These are phyloP conservation scores for Penicillium expansum DNA, from an alignment of 2,329 filamentous ascomycete genomes.

Conservation along the genomic window DNA sequence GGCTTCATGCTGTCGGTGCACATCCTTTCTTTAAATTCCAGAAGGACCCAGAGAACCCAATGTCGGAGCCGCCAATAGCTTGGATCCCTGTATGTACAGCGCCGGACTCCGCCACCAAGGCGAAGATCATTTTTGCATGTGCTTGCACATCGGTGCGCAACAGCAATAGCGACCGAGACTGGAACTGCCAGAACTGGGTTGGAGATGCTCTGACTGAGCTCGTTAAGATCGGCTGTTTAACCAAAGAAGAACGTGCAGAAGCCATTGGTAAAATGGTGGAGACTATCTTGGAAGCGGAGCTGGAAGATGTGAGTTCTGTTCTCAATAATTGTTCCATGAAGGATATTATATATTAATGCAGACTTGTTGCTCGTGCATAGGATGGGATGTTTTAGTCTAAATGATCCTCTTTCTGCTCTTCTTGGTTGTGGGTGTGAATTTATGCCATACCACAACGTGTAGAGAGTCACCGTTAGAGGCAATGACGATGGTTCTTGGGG, in stretches of 20 bases:
- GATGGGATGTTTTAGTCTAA: not conserved
- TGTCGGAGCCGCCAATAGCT: conserved; percentile 10
- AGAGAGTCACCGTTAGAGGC: not conserved
- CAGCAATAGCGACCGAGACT: conserved; percentile 24
- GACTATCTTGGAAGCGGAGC: conserved; percentile 27
- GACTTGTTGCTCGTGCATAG: not conserved
- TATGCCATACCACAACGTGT: not conserved
- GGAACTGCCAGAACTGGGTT: conserved; percentile 37
- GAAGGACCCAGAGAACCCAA: conserved; percentile 10
- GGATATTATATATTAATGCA: not conserved
- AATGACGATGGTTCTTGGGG: not conserved
- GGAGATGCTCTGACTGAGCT: conserved; percentile 27
- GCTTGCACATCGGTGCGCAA: conserved; percentile 25
- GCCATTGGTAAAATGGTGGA: conserved; percentile 31
- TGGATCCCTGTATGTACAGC: conserved; percentile 19
- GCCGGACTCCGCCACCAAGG: conserved; percentile 9
- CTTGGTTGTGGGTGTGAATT: not conserved
- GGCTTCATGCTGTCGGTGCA: conserved; percentile 27
- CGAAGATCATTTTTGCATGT: conserved; percentile 20
- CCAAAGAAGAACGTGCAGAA: conserved; percentile 11
- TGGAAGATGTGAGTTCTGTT: conserved; percentile 14
- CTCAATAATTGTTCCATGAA: not conserved
- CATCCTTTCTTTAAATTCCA: conserved; percentile 29
- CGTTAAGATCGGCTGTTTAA: conserved; percentile 24
- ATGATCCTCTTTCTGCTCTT: not conserved